Conservation (phyloP, 306 rosid genomes). For the Mimosa bimucronata region DNA sequence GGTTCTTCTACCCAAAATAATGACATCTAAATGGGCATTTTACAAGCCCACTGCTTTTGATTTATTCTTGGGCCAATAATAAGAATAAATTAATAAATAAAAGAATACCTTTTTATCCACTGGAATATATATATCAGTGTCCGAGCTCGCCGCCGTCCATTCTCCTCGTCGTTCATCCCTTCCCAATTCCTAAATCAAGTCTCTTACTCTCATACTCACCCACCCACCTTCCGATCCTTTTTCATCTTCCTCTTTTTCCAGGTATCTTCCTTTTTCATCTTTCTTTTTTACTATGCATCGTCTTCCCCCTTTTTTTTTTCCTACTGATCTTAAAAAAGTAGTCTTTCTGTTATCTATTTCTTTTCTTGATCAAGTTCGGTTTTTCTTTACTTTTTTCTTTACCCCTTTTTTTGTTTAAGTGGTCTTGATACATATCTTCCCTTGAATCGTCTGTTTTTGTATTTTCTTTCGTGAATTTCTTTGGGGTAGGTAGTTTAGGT, state of each 20-base stretch:
- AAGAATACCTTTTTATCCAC: neutral
- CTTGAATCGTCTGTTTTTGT: neutral
- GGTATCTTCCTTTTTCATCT: constrained; percentile 37
- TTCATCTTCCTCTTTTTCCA: constrained; percentile 84
- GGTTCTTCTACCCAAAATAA: neutral
- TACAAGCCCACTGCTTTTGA: neutral
- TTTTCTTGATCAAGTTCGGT: neutral
- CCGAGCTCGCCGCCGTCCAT: neutral
- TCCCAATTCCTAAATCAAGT: neutral
- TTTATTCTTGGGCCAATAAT: neutral
- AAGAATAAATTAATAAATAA: too few relatives aligned
- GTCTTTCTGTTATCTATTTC: neutral
- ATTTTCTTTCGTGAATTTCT: neutral
- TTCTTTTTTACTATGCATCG: too few relatives aligned
- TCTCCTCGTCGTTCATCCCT: neutral
- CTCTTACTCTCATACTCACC: neutral
- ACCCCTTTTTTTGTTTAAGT: neutral
- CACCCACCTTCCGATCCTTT: neutral
- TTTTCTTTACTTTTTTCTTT: neutral
- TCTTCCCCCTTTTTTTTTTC: neutral
- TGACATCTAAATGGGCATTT: neutral
- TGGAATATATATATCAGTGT: neutral
- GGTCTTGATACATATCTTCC: neutral
- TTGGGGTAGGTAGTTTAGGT: neutral
- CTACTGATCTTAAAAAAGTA: neutral